phyloP scores from a whole-genome alignment of 2,329 filamentous ascomycete species.

The Ambrosiella beaveri region DNA sequence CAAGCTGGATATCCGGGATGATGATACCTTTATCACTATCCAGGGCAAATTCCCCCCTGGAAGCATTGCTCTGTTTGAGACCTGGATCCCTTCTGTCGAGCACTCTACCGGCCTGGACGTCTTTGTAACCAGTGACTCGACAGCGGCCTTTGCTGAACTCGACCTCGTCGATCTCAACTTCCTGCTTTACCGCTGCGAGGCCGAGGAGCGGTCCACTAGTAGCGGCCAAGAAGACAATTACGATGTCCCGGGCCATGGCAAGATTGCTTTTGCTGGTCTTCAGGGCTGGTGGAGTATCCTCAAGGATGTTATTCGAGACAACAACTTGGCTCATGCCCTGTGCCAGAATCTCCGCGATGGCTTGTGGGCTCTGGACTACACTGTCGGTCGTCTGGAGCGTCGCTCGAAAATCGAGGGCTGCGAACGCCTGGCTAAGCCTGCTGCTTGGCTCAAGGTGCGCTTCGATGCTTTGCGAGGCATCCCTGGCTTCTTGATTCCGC shows the following conservation, averaged over 20 bases:
- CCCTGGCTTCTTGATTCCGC: constrained; percentile 75
- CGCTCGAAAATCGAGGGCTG: constrained; percentile 48
- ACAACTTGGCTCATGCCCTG: constrained; percentile 81
- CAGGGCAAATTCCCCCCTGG: constrained; percentile 77
- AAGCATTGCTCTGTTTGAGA: constrained; percentile 89
- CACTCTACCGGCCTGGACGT: constrained; percentile 69
- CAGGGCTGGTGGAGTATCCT: constrained; percentile 97
- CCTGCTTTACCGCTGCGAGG: constrained; percentile 75
- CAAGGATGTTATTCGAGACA: constrained; percentile 67
- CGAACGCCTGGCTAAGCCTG: constrained; percentile 43
- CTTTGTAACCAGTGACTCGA: constrained; percentile 68
- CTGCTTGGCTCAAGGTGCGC: constrained; percentile 64
- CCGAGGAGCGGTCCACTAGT: constrained; percentile 68
- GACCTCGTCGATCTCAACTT: constrained; percentile 78
- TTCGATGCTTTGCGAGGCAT: constrained; percentile 74
- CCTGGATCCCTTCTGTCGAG: constrained; percentile 79
- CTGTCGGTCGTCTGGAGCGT: constrained; percentile 58
- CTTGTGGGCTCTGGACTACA: constrained; percentile 84
- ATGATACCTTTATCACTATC: constrained; percentile 64
- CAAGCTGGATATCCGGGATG: constrained; percentile 50
- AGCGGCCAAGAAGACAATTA: constrained; percentile 67
- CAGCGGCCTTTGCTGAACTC: constrained; percentile 58
- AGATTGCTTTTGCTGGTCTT: constrained; percentile 84
- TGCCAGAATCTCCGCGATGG: constrained; percentile 86
- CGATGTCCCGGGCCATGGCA: constrained; percentile 65